Evolutionary conservation across 2,329 filamentous ascomycete genomes (phyloP).

Genomic region (Didymosphaeria variabile): DNA sequence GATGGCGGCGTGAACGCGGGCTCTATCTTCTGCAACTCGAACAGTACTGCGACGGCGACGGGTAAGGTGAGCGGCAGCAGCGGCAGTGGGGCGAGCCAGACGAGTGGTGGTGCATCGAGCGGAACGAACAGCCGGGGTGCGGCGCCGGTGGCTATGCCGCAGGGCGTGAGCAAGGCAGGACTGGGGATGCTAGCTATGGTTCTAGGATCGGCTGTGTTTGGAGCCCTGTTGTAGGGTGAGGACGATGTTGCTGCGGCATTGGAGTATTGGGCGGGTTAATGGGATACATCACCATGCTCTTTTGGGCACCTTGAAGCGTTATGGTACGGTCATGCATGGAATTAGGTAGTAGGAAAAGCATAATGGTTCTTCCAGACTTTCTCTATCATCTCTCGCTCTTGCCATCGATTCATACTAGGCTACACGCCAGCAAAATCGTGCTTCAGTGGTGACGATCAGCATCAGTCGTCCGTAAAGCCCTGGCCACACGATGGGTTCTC

Average conservation of each 20-base stretch:
- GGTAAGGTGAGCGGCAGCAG: slow-evolving; percentile 26
- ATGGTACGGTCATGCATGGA: not conserved
- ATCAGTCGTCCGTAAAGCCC: not conserved
- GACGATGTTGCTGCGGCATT: not conserved
- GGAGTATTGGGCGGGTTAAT: not conserved
- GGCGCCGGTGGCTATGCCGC: slow-evolving; percentile 23
- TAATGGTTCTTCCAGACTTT: not conserved
- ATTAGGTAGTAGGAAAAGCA: not conserved
- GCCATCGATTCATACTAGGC: not conserved
- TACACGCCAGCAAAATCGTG: not conserved
- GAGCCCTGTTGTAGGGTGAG: slow-evolving; percentile 34
- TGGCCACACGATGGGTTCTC: too few relatives aligned
- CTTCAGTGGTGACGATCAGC: not conserved
- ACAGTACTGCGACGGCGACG: slow-evolving; percentile 39
- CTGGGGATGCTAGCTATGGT: slow-evolving; percentile 41
- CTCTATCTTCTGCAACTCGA: slow-evolving; percentile 38
- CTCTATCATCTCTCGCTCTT: not conserved
- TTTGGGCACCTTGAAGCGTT: slow-evolving; percentile 2
- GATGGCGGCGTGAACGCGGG: slow-evolving; percentile 32
- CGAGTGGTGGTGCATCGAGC: slow-evolving; percentile 19
- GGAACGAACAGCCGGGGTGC: slow-evolving; percentile 27
- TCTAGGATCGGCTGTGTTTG: slow-evolving; percentile 36
- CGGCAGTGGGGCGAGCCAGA: slow-evolving; percentile 18
- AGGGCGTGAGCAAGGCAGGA: slow-evolving; percentile 39
- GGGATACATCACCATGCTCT: not conserved